A percentile compares a stretch with the other conserved stretches of the same genome.
phyloP scores from a whole-genome alignment of 148 eudicot genomes.

The Vaccinium myrtillus region DNA sequence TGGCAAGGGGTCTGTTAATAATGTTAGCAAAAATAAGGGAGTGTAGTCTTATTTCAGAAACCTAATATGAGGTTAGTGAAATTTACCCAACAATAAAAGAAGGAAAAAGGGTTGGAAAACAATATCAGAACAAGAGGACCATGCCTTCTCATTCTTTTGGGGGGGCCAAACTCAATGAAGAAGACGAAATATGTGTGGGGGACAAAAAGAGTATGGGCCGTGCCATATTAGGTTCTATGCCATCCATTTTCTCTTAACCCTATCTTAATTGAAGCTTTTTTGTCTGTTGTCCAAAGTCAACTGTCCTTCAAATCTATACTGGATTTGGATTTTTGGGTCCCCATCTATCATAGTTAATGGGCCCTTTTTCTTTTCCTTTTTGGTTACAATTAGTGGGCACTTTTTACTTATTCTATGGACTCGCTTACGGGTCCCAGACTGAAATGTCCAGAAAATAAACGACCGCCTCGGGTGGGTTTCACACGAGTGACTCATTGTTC shows the following conservation, averaged over 20 bases:
- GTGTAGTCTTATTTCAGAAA: too few relatives aligned
- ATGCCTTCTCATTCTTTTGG: neutral
- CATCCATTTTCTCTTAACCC: neutral
- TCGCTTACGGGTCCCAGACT: too few relatives aligned
- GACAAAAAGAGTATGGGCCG: conserved; percentile 10
- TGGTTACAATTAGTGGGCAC: too few relatives aligned
- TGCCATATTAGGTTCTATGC: neutral
- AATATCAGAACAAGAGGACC: neutral
- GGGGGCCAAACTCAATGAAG: neutral
- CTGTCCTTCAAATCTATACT: neutral
- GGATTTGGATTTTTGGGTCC: neutral
- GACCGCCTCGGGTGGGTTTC: too few relatives aligned
- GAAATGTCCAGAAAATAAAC: too few relatives aligned
- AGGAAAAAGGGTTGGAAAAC: neutral
- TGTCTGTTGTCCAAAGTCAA: neutral
- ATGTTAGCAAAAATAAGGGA: too few relatives aligned
- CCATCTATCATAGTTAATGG: neutral
- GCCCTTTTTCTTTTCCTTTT: too few relatives aligned
- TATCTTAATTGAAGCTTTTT: neutral
- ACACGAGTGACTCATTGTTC: too few relatives aligned
- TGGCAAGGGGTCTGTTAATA: too few relatives aligned
- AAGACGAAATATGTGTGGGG: neutral
- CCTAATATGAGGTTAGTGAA: too few relatives aligned
- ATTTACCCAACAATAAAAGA: neutral
- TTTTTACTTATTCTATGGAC: too few relatives aligned